Evolutionary conservation across 2,329 filamentous ascomycete species (phyloP), one percentile per base, ranked within the genome.

Genomic region (Trichophyton simii): DNA sequence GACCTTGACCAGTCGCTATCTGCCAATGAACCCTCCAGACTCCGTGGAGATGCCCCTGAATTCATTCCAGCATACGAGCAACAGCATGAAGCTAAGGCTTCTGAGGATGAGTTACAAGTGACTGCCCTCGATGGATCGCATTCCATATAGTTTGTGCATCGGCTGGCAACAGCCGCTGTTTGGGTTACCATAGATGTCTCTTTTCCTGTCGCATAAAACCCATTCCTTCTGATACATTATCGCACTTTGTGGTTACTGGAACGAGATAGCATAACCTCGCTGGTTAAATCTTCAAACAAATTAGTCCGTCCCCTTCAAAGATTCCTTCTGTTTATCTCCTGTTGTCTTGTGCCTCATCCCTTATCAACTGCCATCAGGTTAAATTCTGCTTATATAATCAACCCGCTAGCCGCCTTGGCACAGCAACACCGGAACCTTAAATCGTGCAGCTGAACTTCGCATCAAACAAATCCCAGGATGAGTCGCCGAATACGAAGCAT

Each of bases 41-140:
- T 62, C 42, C 61, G 61, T 18, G 61, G 57, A 11, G 61, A 62
- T 28, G 61, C 61, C n/a, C 61, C 61, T 3, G 61, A 62, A 20
- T 62, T 62, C 52, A 18, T 62, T 22, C 61, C 61, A 20, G 18
- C 28, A 25, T 8, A 38, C 9, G 2, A 38, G 2, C 34, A 9
- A 38, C 9, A 38, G 34, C 11, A 9, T 38, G 34, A 38, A 13
- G 1, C 11, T 2, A 4, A 38, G 11, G 8, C 2, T 3, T 13
- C 9, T 3, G 34, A 38, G 11, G 34, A 46, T 46, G 42, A 15
- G 15, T 20, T 9, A 2, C 15, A n/a, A 46, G 8, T 5, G 15
- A 15, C 15, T 6, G n/a, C 15, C 6, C 42, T 9, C 5, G 42
- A 46, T 7, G n/a, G 2, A n/a, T 7, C 18, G 15, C 42, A 46